Evolutionary conservation across 1,284 basidiomycete species (phyloP), one percentile per base, ranked within the genome.

Genomic region (Fistulinella staudtii): DNA sequence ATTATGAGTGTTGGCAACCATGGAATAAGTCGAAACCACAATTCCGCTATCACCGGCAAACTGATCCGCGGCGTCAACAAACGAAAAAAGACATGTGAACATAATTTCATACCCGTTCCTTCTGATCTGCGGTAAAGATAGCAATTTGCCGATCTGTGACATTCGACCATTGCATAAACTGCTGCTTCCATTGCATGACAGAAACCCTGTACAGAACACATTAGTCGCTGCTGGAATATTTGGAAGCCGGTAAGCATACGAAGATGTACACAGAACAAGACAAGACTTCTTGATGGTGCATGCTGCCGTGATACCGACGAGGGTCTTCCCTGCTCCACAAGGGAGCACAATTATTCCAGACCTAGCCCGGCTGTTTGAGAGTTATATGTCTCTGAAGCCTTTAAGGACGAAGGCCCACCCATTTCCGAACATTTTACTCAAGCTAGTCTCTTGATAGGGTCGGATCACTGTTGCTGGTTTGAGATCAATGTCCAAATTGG

Each of bases 221-320:
- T 50, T 25, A 55, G 35, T 8, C 23, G 14, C 15, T 22, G n/a
- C 6, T 36, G 9, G 11, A 13, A 21, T 27, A 4, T 4, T 8
- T 4, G n/a, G 8, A 8, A 30, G 3, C 7, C 28, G n/a, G 6
- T 30, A 13, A n/a, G 15, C 31, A 11, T 6, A 33, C 91, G 91
- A 92, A 36, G 93, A 96, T 20, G 94, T 97, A 68, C 95, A 98
- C 36, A 99, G 74, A 22, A 99, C 93, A n/a, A 99, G 77, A 59
- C 93, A 95, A 24, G 93, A 96, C 73, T 99, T 99, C 72, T 97
- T 97, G 72, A 99, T 96, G 15, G 96, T 99, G 61, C 94, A 98
- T 10, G 96, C 96, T 4, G 96, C 96, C 1, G 96, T 99, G 60
- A 99, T 98, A 14, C 96, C 96, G 6, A 99, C 96, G 4, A 99